phyloP scores from a whole-genome alignment of 139 green algal species.

The Spirogloea muscicola region DNA sequence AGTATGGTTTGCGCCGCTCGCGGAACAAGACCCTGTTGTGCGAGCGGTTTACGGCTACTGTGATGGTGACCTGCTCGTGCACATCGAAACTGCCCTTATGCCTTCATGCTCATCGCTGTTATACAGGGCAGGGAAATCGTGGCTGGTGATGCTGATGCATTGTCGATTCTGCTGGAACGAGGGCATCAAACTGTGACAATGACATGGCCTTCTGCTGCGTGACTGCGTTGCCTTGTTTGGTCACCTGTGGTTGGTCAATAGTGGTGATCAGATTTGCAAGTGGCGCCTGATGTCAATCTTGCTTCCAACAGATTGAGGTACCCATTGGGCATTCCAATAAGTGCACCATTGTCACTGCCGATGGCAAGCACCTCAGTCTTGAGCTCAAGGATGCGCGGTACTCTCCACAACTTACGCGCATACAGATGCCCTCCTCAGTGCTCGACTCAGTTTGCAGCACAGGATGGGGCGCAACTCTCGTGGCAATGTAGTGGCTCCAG shows the following conservation, averaged over 20 bases:
- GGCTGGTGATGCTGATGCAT: neutral
- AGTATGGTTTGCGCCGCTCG: neutral
- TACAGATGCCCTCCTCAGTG: neutral
- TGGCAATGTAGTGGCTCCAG: neutral
- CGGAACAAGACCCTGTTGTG: neutral
- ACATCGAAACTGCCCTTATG: too few relatives aligned
- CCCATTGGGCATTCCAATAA: neutral
- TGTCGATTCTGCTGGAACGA: neutral
- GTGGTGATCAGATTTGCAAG: neutral
- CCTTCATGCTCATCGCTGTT: too few relatives aligned
- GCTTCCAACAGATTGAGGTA: neutral
- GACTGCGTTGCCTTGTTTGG: conserved; percentile 4
- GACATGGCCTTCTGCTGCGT: too few relatives aligned
- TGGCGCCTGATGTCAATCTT: neutral
- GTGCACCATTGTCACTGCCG: neutral
- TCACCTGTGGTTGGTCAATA: neutral
- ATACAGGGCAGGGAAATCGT: too few relatives aligned
- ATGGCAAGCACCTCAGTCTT: neutral
- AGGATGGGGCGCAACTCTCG: neutral
- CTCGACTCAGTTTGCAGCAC: neutral
- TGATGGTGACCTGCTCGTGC: too few relatives aligned
- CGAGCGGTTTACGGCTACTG: neutral
- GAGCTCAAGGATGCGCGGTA: neutral
- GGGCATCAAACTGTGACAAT: neutral
- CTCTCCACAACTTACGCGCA: neutral